Evolutionary conservation across 768 basidiomycete species (phyloP), one percentile per base, ranked within the genome.

Genomic region (Termitomyces titanicus): DNA sequence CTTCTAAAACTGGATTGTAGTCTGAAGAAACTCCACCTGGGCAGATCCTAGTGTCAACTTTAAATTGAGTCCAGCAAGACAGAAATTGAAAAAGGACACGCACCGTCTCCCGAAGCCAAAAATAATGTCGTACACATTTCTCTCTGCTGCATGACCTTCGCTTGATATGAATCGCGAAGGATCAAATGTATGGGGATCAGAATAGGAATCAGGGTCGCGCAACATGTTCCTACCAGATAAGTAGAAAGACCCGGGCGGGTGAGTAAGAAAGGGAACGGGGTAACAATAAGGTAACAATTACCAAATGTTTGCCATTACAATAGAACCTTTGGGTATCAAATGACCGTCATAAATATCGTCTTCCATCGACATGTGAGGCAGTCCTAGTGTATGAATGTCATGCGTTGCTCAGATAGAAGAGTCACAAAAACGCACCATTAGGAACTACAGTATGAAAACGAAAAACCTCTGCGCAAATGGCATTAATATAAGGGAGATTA

Each of bases 71-170:
- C 5, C 1, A 24, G 6, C 2, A 25, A 3, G 24, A 15, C 10
- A 13, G 3, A 5, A 6, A 9, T 9, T 3, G 29, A 11, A 5
- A 7, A 43, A 7, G 12, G 13, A 7, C 5, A 8, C 42, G 27
- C 25, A 66, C 66, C 79, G 68, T 58, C 79, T 62, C 24, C 80
- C 79, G 49, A 76, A 81, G 3, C 79, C 79, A 52, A 79, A 81
- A 38, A 71, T 72, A 24, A 74, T 64, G 6, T 63, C 64, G 17
- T 69, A 67, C 1, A 75, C 70, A 58, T 77, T 75, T 3, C 29
- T 35, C 43, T 75, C 70, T 3, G 72, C 65, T 10, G n/a, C 20
- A 12, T 53, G 42, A 20, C 35, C 46, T 5, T 58, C 53, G 1
- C 43, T 44, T 3, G 5, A 12, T 12, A 65, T 27, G 25, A 66